phyloP scores from a whole-genome alignment of 768 basidiomycete genomes.

The Hirschioporus abietinus region DNA sequence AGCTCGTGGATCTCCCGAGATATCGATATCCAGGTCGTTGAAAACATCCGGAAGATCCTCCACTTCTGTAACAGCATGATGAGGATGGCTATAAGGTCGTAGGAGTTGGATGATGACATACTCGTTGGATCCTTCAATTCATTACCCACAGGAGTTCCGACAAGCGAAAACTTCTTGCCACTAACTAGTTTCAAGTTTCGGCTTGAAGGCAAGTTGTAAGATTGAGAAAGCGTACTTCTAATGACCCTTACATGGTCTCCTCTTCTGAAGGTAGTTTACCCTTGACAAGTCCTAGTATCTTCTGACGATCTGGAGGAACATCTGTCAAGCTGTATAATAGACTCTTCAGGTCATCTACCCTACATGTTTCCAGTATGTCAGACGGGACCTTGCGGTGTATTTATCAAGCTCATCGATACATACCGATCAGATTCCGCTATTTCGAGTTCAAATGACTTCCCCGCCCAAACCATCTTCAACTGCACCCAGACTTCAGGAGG shows the following conservation, averaged over 20 bases:
- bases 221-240: constrained; percentile 9
- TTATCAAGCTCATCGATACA: constrained; percentile 33
- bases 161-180: constrained; percentile 75
- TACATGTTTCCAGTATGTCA: constrained; percentile 25
- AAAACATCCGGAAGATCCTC: constrained; percentile 63
- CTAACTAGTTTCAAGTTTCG: constrained; percentile 50
- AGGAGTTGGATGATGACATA: constrained; percentile 21
- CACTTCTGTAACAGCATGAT: constrained; percentile 38
- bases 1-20: constrained; percentile 53
- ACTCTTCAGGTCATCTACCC: constrained; percentile 77
- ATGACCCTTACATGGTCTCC: constrained; percentile 44
- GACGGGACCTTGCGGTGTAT: constrained; percentile 7
- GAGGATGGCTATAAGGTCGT: constrained; percentile 8
- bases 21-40: constrained; percentile 81
- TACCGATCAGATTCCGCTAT: constrained; percentile 71
- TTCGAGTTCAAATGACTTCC: constrained; percentile 57
- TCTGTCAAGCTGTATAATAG: constrained; percentile 61
- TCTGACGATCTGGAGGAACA: constrained; percentile 82
- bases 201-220: constrained; percentile 26
- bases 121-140: constrained; percentile 79
- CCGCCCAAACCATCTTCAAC: constrained; percentile 68
- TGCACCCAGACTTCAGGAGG: constrained; percentile 45
- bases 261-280: constrained; percentile 79
- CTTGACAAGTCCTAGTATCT: constrained; percentile 80
- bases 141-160: constrained; percentile 82